phyloP scores from a whole-genome alignment of 208 protist genomes.

The Trypanosoma conorhini region DNA sequence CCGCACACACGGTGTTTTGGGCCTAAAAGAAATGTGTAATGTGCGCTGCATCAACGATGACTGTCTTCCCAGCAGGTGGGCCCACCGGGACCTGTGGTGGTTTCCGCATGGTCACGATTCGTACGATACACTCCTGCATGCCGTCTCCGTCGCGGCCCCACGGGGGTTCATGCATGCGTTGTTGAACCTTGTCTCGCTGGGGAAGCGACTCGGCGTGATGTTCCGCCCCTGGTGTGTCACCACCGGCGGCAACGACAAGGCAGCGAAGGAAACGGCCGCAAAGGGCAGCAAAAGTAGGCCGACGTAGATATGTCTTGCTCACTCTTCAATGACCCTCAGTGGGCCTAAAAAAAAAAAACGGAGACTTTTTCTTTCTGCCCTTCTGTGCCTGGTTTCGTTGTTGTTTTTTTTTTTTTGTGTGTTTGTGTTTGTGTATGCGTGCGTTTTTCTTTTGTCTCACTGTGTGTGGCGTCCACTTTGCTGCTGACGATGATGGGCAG shows the following conservation, averaged over 20 bases:
- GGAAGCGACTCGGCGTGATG: constrained; percentile 49
- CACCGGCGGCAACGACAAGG: not conserved
- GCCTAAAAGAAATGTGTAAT: constrained; percentile 83
- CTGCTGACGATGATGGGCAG: not conserved
- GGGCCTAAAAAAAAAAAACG: not conserved
- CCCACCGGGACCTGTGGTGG: constrained; percentile 80
- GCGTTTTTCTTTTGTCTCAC: too few relatives aligned
- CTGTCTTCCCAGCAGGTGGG: constrained; percentile 24
- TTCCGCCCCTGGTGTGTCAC: constrained; percentile 50
- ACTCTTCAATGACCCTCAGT: not conserved
- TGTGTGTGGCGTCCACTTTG: too few relatives aligned
- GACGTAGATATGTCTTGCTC: not conserved
- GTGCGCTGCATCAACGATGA: constrained; percentile 84
- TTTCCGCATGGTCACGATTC: constrained; percentile 53
- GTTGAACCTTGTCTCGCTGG: constrained; percentile 25
- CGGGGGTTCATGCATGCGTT: constrained; percentile 32
- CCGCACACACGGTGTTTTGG: constrained; percentile 77
- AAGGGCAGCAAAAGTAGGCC: not conserved
- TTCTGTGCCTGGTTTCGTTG: constrained; percentile 2
- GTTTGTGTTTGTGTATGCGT: not conserved
- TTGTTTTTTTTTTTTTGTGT: constrained; percentile 7
- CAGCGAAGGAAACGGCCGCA: not conserved
- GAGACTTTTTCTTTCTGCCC: constrained; percentile 15
- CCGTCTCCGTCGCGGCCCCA: constrained; percentile 41
- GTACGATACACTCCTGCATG: constrained; percentile 38